phyloP scores from a whole-genome alignment of 768 basidiomycete genomes.

The Boletus sp. region DNA sequence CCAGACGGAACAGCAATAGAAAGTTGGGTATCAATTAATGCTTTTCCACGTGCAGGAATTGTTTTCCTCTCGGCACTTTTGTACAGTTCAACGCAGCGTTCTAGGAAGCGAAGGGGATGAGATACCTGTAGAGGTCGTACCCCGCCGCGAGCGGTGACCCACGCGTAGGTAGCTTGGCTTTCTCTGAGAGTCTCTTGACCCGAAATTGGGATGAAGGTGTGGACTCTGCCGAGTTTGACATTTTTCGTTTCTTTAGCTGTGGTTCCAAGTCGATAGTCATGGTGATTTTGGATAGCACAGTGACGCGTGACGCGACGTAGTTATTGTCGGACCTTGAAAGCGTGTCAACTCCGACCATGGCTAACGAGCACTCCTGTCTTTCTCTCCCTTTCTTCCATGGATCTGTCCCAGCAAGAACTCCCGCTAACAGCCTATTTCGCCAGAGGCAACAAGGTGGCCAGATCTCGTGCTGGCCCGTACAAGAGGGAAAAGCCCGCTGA shows the following conservation, averaged over 20 bases:
- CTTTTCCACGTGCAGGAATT: slow-evolving; percentile 89
- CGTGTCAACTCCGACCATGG: slow-evolving; percentile 39
- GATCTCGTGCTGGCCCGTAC: not conserved
- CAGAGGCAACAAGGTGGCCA: slow-evolving; percentile 11
- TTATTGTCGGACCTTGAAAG: slow-evolving; percentile 30
- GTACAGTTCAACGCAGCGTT: slow-evolving; percentile 1
- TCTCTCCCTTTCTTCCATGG: slow-evolving; percentile 17
- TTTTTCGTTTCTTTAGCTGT: slow-evolving; percentile 58
- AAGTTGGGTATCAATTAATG: slow-evolving; percentile 85
- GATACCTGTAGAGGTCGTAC: slow-evolving; percentile 89
- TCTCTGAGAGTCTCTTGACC: slow-evolving; percentile 80
- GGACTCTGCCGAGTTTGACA: slow-evolving; percentile 40
- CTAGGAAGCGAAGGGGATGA: not conserved
- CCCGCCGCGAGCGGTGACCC: slow-evolving; percentile 88
- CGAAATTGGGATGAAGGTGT: slow-evolving; percentile 55
- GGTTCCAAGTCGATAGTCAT: slow-evolving; percentile 30
- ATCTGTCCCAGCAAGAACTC: slow-evolving; percentile 33
- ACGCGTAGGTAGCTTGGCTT: slow-evolving; percentile 80
- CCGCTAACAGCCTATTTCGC: slow-evolving; percentile 30
- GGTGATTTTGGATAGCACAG: not conserved
- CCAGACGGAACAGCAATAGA: slow-evolving; percentile 92
- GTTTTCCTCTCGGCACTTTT: slow-evolving; percentile 77
- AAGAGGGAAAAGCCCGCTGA: slow-evolving; percentile 6
- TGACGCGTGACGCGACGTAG: slow-evolving; percentile 22
- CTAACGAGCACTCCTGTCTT: not conserved